Percentiles rank a stretch among this genome's conserved stretches.
phyloP scores from a whole-genome alignment of 225 moss, liverwort and hornwort genomes.

The Bryum argenteum region DNA sequence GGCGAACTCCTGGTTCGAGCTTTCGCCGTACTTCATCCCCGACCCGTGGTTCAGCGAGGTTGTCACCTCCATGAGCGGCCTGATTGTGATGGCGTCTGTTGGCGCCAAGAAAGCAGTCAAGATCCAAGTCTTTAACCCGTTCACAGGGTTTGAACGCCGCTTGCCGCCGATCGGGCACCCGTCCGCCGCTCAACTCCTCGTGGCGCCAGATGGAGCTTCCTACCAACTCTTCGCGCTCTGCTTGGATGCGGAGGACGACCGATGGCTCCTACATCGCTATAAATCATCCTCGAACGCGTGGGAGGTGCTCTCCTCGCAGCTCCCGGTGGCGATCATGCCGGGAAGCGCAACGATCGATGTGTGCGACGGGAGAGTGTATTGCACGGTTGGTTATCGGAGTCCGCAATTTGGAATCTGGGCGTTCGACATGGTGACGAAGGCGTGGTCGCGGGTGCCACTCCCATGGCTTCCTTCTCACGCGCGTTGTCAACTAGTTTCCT shows the following conservation, averaged over 20 bases:
- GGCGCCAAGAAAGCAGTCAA: constrained; percentile 39
- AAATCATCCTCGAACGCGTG: constrained; percentile 32
- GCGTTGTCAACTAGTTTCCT: constrained; percentile 54
- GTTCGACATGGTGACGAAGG: constrained; percentile 43
- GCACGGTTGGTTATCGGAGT: constrained; percentile 52
- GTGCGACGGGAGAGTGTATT: constrained; percentile 50
- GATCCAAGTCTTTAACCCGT: constrained; percentile 58
- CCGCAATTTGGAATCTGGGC: constrained; percentile 63
- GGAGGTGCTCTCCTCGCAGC: constrained; percentile 49
- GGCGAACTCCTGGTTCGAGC: constrained; percentile 55
- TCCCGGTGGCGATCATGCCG: constrained; percentile 49
- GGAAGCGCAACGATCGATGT: constrained; percentile 52
- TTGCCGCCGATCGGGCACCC: constrained; percentile 56
- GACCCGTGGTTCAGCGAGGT: constrained; percentile 62
- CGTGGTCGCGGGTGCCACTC: constrained; percentile 48
- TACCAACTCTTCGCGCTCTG: constrained; percentile 51
- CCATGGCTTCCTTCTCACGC: constrained; percentile 51
- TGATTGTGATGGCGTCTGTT: constrained; percentile 41
- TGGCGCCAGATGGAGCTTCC: constrained; percentile 35
- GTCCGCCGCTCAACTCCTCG: constrained; percentile 56
- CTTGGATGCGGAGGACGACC: constrained; percentile 45
- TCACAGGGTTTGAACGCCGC: constrained; percentile 46
- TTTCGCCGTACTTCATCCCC: constrained; percentile 55
- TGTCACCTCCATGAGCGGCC: constrained; percentile 44
- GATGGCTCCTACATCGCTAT: constrained; percentile 53